Evolutionary conservation across 2,329 filamentous ascomycete genomes (phyloP), one percentile per base, ranked within the genome.

Genomic region (Xylaria sp.): DNA sequence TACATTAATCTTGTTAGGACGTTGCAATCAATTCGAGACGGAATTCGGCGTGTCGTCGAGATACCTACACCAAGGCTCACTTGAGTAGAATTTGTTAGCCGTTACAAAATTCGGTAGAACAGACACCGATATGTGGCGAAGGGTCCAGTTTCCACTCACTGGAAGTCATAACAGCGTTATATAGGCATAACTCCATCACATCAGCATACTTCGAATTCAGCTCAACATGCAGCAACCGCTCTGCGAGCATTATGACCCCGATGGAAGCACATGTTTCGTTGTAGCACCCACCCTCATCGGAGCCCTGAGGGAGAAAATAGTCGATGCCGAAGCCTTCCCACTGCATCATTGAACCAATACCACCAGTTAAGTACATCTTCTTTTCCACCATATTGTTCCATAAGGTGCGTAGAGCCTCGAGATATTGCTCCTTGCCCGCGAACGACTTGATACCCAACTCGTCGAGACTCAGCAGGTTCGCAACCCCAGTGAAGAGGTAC

Each of bases 341-440:
- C 74, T 89, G 85, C 71, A 84, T 81, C 48, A 87, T 82, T 0
- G 81, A 84, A 0, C 88, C 88, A 59, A 90, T 85, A 0, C 87
- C 88, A 1, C 88, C 88, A 0, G 88, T 90, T 17, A 89, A 74
- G 66, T 88, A 90, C 84, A 90, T 88, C 74, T 89, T 90, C 65
- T 83, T 83, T 48, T 86, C 80, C 0, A 88, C 83, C 86, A 89
- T 89, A 70, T 89, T 88, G 38, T 82, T 75, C 88, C 88, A 90
- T 4, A 90, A 77, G 7, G 83, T 78, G 28, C 79, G 74, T 0
- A 89, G 72, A 1, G 86, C 80, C 0, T 75, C 73, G 17, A 78
- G 67, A 72, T 82, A 83, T 28, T 77, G 72, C 11, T 73, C 42
- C 58, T 75, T 71, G 6, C 69, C 62, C 17, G 74, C 28, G 33